Percentiles rank a stretch among this genome's conserved stretches.
phyloP scores from a whole-genome alignment of 352 stramenopile genomes.

The Pythium phragmiticola region DNA sequence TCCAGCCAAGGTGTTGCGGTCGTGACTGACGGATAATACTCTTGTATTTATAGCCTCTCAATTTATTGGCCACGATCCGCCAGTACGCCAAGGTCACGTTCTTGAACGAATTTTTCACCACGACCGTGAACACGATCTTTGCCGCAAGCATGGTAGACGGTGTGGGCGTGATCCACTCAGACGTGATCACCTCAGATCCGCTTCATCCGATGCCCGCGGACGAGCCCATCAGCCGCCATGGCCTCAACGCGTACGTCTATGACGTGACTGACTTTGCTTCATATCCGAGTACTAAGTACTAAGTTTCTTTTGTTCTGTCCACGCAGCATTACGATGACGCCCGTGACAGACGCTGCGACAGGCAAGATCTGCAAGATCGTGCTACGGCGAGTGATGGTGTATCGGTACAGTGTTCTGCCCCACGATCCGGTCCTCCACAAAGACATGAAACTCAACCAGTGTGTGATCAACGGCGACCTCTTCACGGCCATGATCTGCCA shows the following conservation, averaged over 20 bases:
- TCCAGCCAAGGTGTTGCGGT: neutral
- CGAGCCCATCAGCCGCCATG: slow-evolving; percentile 20
- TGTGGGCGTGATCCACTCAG: slow-evolving; percentile 39
- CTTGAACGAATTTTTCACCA: slow-evolving; percentile 38
- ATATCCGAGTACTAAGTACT: neutral
- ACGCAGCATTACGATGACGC: slow-evolving; percentile 20
- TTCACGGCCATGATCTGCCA: slow-evolving; percentile 27
- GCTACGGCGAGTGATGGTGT: slow-evolving; percentile 22
- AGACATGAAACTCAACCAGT: slow-evolving; percentile 28
- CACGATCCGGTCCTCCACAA: slow-evolving; percentile 23
- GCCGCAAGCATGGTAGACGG: slow-evolving; percentile 30
- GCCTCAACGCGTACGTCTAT: slow-evolving; percentile 27
- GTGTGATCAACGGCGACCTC: slow-evolving; percentile 28
- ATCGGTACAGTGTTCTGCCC: slow-evolving; percentile 28
- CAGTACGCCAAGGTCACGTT: slow-evolving; percentile 48
- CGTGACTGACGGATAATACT: neutral
- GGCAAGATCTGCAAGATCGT: slow-evolving; percentile 27
- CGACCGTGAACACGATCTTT: slow-evolving; percentile 45
- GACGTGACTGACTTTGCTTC: neutral
- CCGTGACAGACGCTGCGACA: slow-evolving; percentile 17
- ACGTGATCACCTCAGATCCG: slow-evolving; percentile 49
- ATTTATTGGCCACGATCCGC: slow-evolving; percentile 30
- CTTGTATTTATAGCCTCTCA: slow-evolving; percentile 23
- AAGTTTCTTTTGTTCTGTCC: neutral
- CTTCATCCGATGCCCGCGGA: slow-evolving; percentile 27